These are phyloP conservation scores for Candida ascalaphidarum DNA, from an alignment of 805 yeast genomes.

Conservation along the genomic window DNA sequence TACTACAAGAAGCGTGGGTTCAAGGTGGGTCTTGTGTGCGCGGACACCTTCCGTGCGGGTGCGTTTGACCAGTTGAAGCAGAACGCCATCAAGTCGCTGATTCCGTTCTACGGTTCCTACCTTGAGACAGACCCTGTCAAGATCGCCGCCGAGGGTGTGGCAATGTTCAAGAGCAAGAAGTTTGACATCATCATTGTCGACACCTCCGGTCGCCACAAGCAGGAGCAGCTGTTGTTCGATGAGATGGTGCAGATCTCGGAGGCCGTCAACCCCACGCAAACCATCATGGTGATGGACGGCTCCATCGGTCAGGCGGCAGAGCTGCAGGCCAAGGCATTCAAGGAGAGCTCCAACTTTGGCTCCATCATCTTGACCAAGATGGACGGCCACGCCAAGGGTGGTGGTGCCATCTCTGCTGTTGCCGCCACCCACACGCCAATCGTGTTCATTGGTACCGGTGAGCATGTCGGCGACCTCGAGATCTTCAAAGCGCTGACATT, in stretches of 20 bases:
- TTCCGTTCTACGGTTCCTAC: slow-evolving; percentile 92
- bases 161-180: slow-evolving; percentile 80
- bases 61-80: slow-evolving; percentile 98
- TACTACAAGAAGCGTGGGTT: slow-evolving; percentile 89
- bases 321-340: slow-evolving; percentile 87
- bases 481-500: slow-evolving; percentile 84
- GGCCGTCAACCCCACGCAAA: slow-evolving; percentile 87
- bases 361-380: slow-evolving; percentile 90
- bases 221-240: slow-evolving; percentile 81
- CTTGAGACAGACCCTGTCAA: slow-evolving; percentile 93
- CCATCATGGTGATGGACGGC: slow-evolving; percentile 96
- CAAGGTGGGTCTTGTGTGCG: slow-evolving; percentile 95
- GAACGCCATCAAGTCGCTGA: slow-evolving; percentile 90
- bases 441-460: slow-evolving; percentile 96
- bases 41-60: slow-evolving; percentile 99
- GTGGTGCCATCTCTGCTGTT: slow-evolving; percentile 98
- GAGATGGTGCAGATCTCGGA: slow-evolving; percentile 93
- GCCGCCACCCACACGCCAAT: slow-evolving; percentile 96
- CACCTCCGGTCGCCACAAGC: slow-evolving; percentile 97
- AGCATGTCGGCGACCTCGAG: slow-evolving; percentile 89
- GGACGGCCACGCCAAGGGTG: slow-evolving; percentile 99
- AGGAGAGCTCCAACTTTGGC: slow-evolving; percentile 88
- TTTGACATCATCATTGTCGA: slow-evolving; percentile 93
- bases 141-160: slow-evolving; percentile 88
- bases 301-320: slow-evolving; percentile 98